Conservation (phyloP, 2,329 filamentous ascomycete genomes). For the Venturia pyrina region DNA sequence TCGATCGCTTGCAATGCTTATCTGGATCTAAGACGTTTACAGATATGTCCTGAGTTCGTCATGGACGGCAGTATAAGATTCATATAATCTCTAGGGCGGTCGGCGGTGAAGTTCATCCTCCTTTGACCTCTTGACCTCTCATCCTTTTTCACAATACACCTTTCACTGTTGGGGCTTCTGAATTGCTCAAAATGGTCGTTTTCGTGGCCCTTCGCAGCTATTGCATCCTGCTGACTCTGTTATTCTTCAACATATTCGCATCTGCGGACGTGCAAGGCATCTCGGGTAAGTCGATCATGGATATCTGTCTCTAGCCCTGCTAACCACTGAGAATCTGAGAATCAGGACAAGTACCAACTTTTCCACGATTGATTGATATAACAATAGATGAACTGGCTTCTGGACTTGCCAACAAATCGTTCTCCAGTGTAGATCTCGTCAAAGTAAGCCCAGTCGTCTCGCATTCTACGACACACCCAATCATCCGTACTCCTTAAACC, state of each 20-base stretch:
- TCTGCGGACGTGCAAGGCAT: not conserved
- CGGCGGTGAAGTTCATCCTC: not conserved
- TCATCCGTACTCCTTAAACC: not conserved
- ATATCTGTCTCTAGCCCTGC: not conserved
- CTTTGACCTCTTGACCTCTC: not conserved
- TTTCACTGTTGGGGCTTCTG: not conserved
- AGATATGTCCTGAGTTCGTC: not conserved
- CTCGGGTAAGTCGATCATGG: not conserved
- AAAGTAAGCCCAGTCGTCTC: slow-evolving; percentile 19
- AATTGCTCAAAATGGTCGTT: not conserved
- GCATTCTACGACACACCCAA: not conserved
- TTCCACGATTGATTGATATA: slow-evolving; percentile 39
- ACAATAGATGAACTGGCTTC: slow-evolving; percentile 40
- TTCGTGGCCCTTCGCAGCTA: not conserved
- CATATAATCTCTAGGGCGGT: not conserved
- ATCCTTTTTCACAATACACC: not conserved
- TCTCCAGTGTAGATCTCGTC: slow-evolving; percentile 49
- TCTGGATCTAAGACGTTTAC: not conserved
- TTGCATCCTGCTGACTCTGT: not conserved
- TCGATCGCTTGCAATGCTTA: not conserved
- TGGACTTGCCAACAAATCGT: slow-evolving; percentile 36
- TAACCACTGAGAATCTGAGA: not conserved
- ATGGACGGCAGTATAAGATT: not conserved
- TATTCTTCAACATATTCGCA: not conserved
- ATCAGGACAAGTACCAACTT: slow-evolving; percentile 9